A percentile compares a stretch with the other conserved stretches of the same genome.
Evolutionary conservation across 352 stramenopile genomes (phyloP).

Genomic region (Pythium vanterpoolii): DNA sequence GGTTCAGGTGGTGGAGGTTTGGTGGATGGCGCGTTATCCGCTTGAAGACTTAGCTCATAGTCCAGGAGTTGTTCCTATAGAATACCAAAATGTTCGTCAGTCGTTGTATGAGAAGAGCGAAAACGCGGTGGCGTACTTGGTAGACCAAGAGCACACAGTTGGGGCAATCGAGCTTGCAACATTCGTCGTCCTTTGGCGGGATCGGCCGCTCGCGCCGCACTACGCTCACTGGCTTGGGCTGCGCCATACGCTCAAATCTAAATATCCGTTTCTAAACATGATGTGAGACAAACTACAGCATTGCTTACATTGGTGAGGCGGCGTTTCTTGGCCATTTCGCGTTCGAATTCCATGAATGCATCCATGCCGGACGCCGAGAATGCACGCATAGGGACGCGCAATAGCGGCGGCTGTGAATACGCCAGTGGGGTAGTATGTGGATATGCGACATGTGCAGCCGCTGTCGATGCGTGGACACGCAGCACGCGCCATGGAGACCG

Average conservation of each 20-base stretch:
- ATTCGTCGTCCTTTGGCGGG: conserved; percentile 77
- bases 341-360: conserved; percentile 85
- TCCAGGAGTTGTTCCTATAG: conserved; percentile 77
- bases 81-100: not conserved
- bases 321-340: conserved; percentile 73
- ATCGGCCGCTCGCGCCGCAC: conserved; percentile 46
- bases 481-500: conserved; percentile 19
- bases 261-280: not conserved
- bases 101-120: not conserved
- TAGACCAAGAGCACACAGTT: conserved; percentile 87
- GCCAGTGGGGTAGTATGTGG: not conserved
- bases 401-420: not conserved
- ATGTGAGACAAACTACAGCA: not conserved
- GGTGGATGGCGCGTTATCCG: conserved; percentile 4
- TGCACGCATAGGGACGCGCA: not conserved
- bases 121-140: conserved; percentile 31
- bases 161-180: conserved; percentile 79
- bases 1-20: conserved; percentile 29
- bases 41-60: conserved; percentile 68
- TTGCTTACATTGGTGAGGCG: conserved; percentile 20
- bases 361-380: conserved; percentile 59
- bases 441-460: not conserved
- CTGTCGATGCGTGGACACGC: not conserved
- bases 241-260: not conserved
- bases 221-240: conserved; percentile 17